Evolutionary conservation across 192 early-diverging fungal genomes (phyloP).

Genomic region (Martensiomyces pterosporus): DNA sequence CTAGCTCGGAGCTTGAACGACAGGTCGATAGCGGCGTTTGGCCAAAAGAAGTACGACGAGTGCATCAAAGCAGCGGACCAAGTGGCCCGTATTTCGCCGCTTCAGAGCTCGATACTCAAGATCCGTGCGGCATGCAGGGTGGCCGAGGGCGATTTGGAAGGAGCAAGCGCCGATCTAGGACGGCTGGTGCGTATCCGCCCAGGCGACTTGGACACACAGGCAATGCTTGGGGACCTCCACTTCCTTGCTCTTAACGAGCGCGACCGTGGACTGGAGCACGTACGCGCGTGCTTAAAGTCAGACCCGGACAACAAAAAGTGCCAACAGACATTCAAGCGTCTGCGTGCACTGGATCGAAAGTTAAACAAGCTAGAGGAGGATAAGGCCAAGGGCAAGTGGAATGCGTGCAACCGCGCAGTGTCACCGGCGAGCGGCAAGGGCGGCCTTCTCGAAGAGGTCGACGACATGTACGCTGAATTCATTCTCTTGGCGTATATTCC

Average conservation of each 20-base stretch:
- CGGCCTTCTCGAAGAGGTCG: conserved; percentile 36
- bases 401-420: conserved; percentile 37
- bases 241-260: conserved; percentile 67
- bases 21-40: conserved; percentile 40
- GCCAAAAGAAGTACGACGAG: conserved; percentile 50
- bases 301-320: conserved; percentile 93
- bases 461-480: conserved; percentile 31
- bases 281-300: conserved; percentile 82
- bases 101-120: conserved; percentile 55
- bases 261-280: conserved; percentile 58
- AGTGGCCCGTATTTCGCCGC: conserved; percentile 56
- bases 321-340: conserved; percentile 64
- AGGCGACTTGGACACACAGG: conserved; percentile 56
- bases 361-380: conserved; percentile 58
- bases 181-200: conserved; percentile 73
- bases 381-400: conserved; percentile 58
- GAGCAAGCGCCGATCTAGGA: conserved; percentile 76
- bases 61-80: conserved; percentile 51
- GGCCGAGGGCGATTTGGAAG: conserved; percentile 70
- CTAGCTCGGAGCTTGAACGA: conserved; percentile 41
- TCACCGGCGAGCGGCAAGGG: conserved; percentile 26
- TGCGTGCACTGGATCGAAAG: conserved; percentile 75
- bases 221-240: conserved; percentile 68
- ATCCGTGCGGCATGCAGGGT: conserved; percentile 73
- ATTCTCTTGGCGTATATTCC: conserved; percentile 14